A percentile compares a stretch with the other conserved stretches of the same genome.
phyloP scores from a whole-genome alignment of 352 stramenopile genomes.

The Globisporangium cystogenes region DNA sequence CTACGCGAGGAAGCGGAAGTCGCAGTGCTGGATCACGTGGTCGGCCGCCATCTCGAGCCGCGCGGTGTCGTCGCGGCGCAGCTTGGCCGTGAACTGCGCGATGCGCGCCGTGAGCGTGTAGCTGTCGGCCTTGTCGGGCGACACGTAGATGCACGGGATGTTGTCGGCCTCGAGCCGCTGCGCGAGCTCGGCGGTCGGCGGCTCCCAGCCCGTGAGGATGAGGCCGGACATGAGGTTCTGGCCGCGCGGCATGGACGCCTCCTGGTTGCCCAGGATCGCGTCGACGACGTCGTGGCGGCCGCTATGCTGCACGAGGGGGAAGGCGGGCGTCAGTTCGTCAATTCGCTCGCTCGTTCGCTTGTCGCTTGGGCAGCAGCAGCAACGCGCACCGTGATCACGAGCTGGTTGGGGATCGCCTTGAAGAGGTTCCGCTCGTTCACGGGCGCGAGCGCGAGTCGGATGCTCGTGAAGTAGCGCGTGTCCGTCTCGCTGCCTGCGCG shows the following conservation, averaged over 20 bases:
- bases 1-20: conserved; percentile 68
- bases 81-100: conserved; percentile 77
- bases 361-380: too few species aligned
- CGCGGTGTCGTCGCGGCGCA: conserved; percentile 65
- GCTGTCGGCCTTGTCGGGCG: conserved; percentile 78
- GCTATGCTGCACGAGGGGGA: conserved; percentile 57
- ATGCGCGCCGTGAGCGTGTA: conserved; percentile 82
- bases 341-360: too few species aligned
- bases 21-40: conserved; percentile 77
- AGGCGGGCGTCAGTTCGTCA: background rate
- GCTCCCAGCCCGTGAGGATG: conserved; percentile 83
- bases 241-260: conserved; percentile 56
- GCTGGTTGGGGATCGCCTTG: conserved; percentile 81
- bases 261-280: conserved; percentile 81
- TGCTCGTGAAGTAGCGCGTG: conserved; percentile 82
- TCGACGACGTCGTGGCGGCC: conserved; percentile 80
- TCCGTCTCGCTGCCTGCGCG: conserved; percentile 50
- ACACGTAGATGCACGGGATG: conserved; percentile 87
- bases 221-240: conserved; percentile 68
- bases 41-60: conserved; percentile 75
- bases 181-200: conserved; percentile 57
- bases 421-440: conserved; percentile 76
- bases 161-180: conserved; percentile 70
- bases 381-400: conserved; percentile 84
- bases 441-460: conserved; percentile 69